Conservation (phyloP, 768 basidiomycete species). For the Tulasnella sp. region DNA sequence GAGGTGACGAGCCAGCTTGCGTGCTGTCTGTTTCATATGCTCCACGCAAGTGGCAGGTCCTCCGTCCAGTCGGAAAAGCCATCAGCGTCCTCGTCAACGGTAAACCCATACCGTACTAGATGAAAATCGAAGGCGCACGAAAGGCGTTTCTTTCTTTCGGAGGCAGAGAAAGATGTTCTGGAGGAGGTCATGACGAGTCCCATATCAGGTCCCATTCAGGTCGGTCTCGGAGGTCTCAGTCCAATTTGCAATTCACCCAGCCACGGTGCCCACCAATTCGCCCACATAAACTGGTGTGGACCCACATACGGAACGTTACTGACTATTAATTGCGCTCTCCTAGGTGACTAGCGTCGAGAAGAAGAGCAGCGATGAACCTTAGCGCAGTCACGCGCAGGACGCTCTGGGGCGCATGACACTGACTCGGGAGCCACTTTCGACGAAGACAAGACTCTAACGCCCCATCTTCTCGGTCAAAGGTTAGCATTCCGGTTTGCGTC, state of each 20-base stretch:
- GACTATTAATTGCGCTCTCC: not conserved
- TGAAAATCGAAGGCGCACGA: conserved; percentile 99
- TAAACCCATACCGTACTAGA: conserved; percentile 81
- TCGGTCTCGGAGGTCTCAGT: not conserved
- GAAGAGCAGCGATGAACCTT: conserved; percentile 5
- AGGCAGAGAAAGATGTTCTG: conserved; percentile 93
- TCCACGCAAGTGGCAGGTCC: conserved; percentile 96
- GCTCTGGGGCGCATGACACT: conserved; percentile 9
- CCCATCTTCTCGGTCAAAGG: not conserved
- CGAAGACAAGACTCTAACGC: not conserved
- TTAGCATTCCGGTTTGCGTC: not conserved
- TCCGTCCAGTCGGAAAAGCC: conserved; percentile 94
- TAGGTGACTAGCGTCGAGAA: not conserved
- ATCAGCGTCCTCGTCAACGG: conserved; percentile 91
- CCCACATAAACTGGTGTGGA: no score
- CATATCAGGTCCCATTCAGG: conserved; percentile 59
- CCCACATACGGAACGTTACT: no score
- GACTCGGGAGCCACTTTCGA: not conserved
- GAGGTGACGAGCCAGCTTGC: conserved; percentile 64
- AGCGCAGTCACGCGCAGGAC: conserved; percentile 13
- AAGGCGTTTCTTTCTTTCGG: conserved; percentile 98
- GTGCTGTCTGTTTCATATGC: conserved; percentile 95
- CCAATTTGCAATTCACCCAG: not conserved
- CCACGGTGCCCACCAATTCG: not conserved
- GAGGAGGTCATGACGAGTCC: conserved; percentile 93